phyloP scores from a whole-genome alignment of 192 early-diverging fungal genomes.

The Funneliformis geosporum region DNA sequence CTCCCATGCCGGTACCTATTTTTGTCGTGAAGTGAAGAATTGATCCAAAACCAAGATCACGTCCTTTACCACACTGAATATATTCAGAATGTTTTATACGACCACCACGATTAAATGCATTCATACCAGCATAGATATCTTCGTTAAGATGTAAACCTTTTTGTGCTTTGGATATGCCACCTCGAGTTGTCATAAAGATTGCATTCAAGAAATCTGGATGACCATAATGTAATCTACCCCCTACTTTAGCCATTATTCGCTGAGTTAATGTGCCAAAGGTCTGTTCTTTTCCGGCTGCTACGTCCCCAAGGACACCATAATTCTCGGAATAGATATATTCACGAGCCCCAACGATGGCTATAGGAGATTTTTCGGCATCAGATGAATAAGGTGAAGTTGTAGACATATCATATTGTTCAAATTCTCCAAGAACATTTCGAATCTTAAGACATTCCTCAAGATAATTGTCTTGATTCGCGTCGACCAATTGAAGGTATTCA shows the following conservation, averaged over 20 bases:
- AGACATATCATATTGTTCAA: constrained; percentile 73
- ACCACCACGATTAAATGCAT: constrained; percentile 80
- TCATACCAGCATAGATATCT: constrained; percentile 93
- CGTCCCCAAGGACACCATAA: constrained; percentile 80
- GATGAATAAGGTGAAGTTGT: constrained; percentile 71
- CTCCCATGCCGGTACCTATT: constrained; percentile 90
- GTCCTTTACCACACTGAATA: constrained; percentile 89
- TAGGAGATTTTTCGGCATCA: constrained; percentile 61
- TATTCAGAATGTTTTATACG: constrained; percentile 90
- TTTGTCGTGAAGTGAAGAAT: constrained; percentile 89
- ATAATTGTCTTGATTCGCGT: constrained; percentile 93
- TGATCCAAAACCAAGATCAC: constrained; percentile 86
- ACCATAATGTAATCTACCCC: constrained; percentile 83
- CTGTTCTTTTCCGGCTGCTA: constrained; percentile 89
- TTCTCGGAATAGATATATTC: constrained; percentile 89
- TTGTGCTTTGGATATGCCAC: constrained; percentile 84
- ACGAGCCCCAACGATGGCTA: constrained; percentile 85
- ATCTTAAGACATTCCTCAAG: constrained; percentile 90
- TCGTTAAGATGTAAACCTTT: constrained; percentile 90
- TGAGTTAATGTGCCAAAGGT: constrained; percentile 85
- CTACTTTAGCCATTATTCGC: constrained; percentile 84
- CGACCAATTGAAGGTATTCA: constrained; percentile 83
- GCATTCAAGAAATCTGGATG: constrained; percentile 91
- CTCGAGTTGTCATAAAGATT: constrained; percentile 84
- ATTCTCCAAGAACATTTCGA: constrained; percentile 82